Conservation (phyloP, 2,329 filamentous ascomycete genomes). For the Fusarium proliferatum region DNA sequence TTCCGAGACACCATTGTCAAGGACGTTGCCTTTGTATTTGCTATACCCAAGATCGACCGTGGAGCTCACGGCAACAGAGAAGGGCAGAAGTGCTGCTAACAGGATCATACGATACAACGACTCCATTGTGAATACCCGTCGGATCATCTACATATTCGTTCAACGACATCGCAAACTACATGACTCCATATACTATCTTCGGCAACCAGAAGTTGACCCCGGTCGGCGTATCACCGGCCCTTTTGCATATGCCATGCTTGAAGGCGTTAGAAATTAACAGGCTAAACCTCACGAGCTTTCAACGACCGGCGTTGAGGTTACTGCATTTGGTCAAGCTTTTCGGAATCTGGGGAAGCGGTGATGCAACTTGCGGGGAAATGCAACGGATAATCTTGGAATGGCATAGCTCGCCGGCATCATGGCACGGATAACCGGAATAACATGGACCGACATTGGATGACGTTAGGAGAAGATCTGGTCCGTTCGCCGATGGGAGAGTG, state of each 20-base stretch:
- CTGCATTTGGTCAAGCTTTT: conserved; percentile 7
- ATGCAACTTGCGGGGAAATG: conserved; percentile 10
- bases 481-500: not conserved
- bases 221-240: not conserved
- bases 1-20: conserved; percentile 69
- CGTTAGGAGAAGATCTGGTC: not conserved
- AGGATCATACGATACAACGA: not conserved
- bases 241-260: not conserved
- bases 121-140: not conserved
- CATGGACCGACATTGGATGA: not conserved
- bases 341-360: conserved; percentile 3
- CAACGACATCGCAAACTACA: too few species aligned
- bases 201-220: conserved; percentile 1
- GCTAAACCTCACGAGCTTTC: not conserved
- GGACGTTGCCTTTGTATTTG: conserved; percentile 68
- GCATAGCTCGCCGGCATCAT: not conserved
- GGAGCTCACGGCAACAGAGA: conserved; percentile 14
- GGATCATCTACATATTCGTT: not conserved
- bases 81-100: conserved; percentile 4
- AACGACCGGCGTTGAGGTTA: not conserved
- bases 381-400: not conserved
- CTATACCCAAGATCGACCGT: conserved; percentile 74
- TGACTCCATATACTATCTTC: not conserved
- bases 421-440: not conserved
- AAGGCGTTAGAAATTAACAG: not conserved